A percentile compares a stretch with the other conserved stretches of the same genome.
These are phyloP conservation scores for Trichaptum fuscoviolaceum DNA, from an alignment of 768 basidiomycete species.

Conservation along the genomic window DNA sequence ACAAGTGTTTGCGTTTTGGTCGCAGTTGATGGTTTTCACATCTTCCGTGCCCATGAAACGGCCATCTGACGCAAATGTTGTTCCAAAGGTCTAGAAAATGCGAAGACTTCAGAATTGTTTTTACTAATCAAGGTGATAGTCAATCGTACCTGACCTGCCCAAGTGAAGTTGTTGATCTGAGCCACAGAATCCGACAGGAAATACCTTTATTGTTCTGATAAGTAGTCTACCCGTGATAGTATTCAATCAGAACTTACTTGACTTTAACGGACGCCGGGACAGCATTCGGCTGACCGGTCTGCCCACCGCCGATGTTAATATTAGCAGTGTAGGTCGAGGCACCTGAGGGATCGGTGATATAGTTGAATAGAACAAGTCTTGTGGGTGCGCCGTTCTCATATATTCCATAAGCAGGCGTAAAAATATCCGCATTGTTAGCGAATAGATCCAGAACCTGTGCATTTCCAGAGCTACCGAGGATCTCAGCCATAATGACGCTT, in stretches of 20 bases:
- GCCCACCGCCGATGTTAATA: slow-evolving; percentile 27
- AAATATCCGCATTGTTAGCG: slow-evolving; percentile 26
- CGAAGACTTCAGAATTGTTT: neutral
- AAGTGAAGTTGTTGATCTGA: slow-evolving; percentile 42
- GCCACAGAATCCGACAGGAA: slow-evolving; percentile 32
- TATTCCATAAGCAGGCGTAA: slow-evolving; percentile 42
- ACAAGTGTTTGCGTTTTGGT: slow-evolving; percentile 48
- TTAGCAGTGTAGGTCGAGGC: slow-evolving; percentile 32
- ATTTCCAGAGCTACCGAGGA: slow-evolving; percentile 36
- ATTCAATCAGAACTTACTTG: slow-evolving; percentile 20
- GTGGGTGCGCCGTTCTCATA: slow-evolving; percentile 41
- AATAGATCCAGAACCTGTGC: slow-evolving; percentile 39
- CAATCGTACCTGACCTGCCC: slow-evolving; percentile 40
- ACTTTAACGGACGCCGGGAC: slow-evolving; percentile 25
- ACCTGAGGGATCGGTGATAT: slow-evolving; percentile 36
- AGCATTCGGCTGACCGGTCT: slow-evolving; percentile 15
- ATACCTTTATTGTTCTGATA: slow-evolving; percentile 20
- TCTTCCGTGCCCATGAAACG: slow-evolving; percentile 49
- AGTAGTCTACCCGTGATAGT: neutral
- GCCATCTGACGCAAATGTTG: slow-evolving; percentile 61
- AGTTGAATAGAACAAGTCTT: slow-evolving; percentile 46
- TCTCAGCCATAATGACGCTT: slow-evolving; percentile 40
- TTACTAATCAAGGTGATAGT: neutral
- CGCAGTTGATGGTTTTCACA: slow-evolving; percentile 57
- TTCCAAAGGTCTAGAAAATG: slow-evolving; percentile 49